These are phyloP conservation scores for Globisporangium lucens DNA, from an alignment of 352 stramenopile genomes.

Conservation along the genomic window DNA sequence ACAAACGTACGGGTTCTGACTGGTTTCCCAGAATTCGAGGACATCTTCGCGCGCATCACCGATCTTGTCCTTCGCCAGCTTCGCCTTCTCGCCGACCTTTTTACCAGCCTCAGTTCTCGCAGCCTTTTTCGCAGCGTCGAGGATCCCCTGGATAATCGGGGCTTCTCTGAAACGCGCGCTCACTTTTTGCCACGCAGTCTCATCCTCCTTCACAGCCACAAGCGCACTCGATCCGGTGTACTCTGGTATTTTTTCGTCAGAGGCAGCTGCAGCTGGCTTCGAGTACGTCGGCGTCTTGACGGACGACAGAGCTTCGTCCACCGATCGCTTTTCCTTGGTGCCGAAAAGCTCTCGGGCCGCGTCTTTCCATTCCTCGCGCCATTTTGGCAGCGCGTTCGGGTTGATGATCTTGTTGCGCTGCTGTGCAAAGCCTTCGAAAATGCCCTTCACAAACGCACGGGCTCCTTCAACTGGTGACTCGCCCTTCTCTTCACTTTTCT, in stretches of 20 bases:
- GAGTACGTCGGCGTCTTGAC: constrained; percentile 44
- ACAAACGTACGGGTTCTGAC: constrained; percentile 93
- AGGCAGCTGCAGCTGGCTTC: constrained; percentile 29
- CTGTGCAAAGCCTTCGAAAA: constrained; percentile 43
- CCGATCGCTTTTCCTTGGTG: constrained; percentile 58
- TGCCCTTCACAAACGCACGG: constrained; percentile 55
- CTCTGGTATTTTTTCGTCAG: constrained; percentile 39
- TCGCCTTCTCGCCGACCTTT: constrained; percentile 67
- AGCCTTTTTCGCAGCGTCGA: constrained; percentile 78
- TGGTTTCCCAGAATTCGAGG: constrained; percentile 97
- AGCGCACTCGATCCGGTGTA: constrained; percentile 76
- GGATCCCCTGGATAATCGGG: constrained; percentile 92
- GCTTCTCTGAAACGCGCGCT: constrained; percentile 92
- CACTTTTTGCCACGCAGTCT: constrained; percentile 94
- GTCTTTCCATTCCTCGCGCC: constrained; percentile 68
- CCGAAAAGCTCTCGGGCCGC: constrained; percentile 80
- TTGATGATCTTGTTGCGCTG: constrained; percentile 67
- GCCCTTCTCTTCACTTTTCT: constrained; percentile 28
- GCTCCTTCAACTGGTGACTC: constrained; percentile 32
- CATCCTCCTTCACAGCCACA: constrained; percentile 90
- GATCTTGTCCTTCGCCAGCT: constrained; percentile 77
- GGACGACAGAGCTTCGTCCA: constrained; percentile 75
- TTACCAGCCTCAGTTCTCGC: constrained; percentile 73
- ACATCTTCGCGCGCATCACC: constrained; percentile 81
- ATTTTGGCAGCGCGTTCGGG: constrained; percentile 35